Percentiles rank a stretch among this genome's conserved stretches.
phyloP scores from a whole-genome alignment of 768 basidiomycete species.

The Trametes meyenii region DNA sequence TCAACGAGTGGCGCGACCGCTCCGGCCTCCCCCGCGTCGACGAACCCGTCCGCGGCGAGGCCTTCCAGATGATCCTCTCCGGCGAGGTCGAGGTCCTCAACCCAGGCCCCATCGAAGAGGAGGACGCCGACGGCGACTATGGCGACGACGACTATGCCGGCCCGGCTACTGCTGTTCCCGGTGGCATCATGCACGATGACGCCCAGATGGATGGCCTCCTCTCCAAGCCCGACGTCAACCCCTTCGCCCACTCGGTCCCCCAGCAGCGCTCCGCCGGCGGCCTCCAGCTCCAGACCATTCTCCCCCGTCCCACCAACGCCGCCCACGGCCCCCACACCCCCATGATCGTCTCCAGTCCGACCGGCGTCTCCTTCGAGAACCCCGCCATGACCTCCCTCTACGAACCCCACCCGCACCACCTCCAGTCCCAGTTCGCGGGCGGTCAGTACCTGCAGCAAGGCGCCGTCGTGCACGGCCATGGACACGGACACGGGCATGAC shows the following conservation, averaged over 20 bases:
- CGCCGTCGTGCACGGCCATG: slow-evolving; percentile 23
- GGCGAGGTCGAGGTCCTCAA: slow-evolving; percentile 72
- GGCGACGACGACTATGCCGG: slow-evolving; percentile 42
- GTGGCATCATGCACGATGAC: slow-evolving; percentile 27
- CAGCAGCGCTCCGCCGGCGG: slow-evolving; percentile 12
- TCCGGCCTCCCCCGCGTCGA: slow-evolving; percentile 71
- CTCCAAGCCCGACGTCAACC: slow-evolving; percentile 40
- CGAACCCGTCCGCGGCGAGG: slow-evolving; percentile 72
- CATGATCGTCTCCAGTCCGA: slow-evolving; percentile 48
- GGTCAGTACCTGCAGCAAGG: slow-evolving; percentile 24
- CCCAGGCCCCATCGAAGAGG: slow-evolving; percentile 51
- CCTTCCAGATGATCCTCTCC: slow-evolving; percentile 67
- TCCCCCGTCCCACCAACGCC: slow-evolving; percentile 31
- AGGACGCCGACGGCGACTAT: slow-evolving; percentile 58
- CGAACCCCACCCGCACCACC: slow-evolving; percentile 40
- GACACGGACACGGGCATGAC: slow-evolving; percentile 27
- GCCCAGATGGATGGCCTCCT: slow-evolving; percentile 33
- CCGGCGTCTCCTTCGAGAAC: slow-evolving; percentile 53
- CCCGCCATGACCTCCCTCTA: slow-evolving; percentile 51
- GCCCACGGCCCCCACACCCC: slow-evolving; percentile 39
- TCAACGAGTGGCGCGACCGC: slow-evolving; percentile 91
- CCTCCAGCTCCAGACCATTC: slow-evolving; percentile 39
- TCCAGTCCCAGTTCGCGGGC: slow-evolving; percentile 31
- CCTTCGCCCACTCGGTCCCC: slow-evolving; percentile 40
- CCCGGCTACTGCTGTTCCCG: slow-evolving; percentile 27